Evolutionary conservation across 176 grass and related monocot species (phyloP).

Genomic region (Miscanthus lutarioriparius): DNA sequence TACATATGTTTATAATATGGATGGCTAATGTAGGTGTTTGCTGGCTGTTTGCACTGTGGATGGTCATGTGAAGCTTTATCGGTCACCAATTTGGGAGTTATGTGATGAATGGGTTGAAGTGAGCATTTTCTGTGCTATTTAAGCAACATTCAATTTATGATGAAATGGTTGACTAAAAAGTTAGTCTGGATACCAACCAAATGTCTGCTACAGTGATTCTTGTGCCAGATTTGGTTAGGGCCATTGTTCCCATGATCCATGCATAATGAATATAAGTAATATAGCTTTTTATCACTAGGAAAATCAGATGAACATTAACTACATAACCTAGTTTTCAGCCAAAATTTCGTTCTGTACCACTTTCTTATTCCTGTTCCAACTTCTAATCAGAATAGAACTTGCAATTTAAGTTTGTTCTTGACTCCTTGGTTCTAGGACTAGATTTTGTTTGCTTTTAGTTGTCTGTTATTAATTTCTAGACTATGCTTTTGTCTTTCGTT

Average conservation of each 20-base stretch:
- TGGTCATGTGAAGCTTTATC: constrained; percentile 83
- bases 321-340: constrained; percentile 2
- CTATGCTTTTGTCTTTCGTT: neutral
- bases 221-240: constrained; percentile 21
- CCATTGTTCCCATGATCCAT: constrained; percentile 8
- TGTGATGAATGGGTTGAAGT: constrained; percentile 84
- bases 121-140: constrained; percentile 6
- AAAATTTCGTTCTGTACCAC: neutral
- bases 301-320: constrained; percentile 16
- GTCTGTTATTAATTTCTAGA: neutral
- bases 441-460: constrained; percentile 11
- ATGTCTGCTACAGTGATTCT: constrained; percentile 21
- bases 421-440: neutral
- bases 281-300: neutral
- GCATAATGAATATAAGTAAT: neutral
- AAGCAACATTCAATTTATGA: constrained; percentile 10
- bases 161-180: constrained; percentile 4
- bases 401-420: neutral
- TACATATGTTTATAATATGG: constrained; percentile 35
- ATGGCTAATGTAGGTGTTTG: constrained; percentile 59
- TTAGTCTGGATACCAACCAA: constrained; percentile 1
- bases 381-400: constrained; percentile 29
- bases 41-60: constrained; percentile 66
- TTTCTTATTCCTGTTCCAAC: constrained; percentile 25
- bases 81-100: constrained; percentile 67